Conservation (phyloP, 192 early-diverging fungal species). For the Umbelopsis sp. region DNA sequence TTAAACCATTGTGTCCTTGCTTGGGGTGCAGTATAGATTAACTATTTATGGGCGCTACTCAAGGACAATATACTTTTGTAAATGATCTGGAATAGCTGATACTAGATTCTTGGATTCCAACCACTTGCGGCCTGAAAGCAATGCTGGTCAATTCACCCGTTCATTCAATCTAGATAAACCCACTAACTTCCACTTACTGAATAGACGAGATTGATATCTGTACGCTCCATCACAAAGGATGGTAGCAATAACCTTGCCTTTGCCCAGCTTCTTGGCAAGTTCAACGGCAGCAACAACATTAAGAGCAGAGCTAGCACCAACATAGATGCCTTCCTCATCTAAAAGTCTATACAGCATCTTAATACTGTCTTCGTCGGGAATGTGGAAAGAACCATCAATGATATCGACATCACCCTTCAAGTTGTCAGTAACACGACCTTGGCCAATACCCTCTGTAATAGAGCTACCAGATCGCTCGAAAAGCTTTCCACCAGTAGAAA, state of each 20-base stretch:
- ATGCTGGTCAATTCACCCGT: neutral
- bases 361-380: slow-evolving; percentile 81
- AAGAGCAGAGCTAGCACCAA: slow-evolving; percentile 89
- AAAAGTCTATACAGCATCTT: slow-evolving; percentile 87
- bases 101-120: slow-evolving; percentile 82
- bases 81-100: slow-evolving; percentile 77
- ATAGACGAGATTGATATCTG: slow-evolving; percentile 79
- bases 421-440: slow-evolving; percentile 93
- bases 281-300: slow-evolving; percentile 93
- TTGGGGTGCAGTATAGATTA: too few species aligned
- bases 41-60: slow-evolving; percentile 28
- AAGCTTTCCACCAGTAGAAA: slow-evolving; percentile 67
- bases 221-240: slow-evolving; percentile 91
- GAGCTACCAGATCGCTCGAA: slow-evolving; percentile 78
- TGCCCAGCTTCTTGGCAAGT: slow-evolving; percentile 84
- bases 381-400: slow-evolving; percentile 81
- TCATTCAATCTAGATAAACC: neutral
- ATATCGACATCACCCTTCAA: slow-evolving; percentile 76
- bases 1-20: too few species aligned
- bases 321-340: slow-evolving; percentile 92
- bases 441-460: slow-evolving; percentile 94
- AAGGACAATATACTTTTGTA: slow-evolving; percentile 85
- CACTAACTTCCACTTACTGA: slow-evolving; percentile 54
- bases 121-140: slow-evolving; percentile 66
- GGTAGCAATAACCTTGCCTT: slow-evolving; percentile 81